phyloP scores from a whole-genome alignment of 177 flowering plant species.

The Telopea speciosissima region DNA sequence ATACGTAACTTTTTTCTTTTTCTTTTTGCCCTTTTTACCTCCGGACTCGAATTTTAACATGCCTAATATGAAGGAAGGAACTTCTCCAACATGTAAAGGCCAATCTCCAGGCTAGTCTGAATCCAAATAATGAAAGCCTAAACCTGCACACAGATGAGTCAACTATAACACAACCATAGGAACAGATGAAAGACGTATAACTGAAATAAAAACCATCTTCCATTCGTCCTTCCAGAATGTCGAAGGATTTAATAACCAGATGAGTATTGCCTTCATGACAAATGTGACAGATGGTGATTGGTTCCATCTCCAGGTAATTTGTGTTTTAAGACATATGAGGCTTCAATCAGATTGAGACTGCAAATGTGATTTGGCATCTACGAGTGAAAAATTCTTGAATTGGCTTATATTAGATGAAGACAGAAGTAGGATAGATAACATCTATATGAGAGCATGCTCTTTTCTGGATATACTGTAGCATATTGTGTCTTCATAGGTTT shows the following conservation, averaged over 20 bases:
- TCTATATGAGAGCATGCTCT: not conserved
- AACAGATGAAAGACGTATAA: not conserved
- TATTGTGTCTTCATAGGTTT: not conserved
- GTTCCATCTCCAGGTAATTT: not conserved
- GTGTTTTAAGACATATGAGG: not conserved
- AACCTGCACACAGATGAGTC: constrained; percentile 38
- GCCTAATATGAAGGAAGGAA: constrained; percentile 29
- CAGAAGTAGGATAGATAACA: not conserved
- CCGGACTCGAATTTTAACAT: constrained; percentile 26
- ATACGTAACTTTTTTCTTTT: not conserved
- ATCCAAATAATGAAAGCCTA: constrained; percentile 51
- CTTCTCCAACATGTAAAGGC: constrained; percentile 37
- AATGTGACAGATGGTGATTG: not conserved
- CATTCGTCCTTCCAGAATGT: not conserved
- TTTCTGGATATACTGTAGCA: not conserved
- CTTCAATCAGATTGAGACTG: not conserved
- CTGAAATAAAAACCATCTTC: not conserved
- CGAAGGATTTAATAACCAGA: not conserved
- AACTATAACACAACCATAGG: constrained; percentile 4
- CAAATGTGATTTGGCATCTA: not conserved
- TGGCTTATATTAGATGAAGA: not conserved
- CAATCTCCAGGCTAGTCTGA: constrained; percentile 46
- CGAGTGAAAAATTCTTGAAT: not conserved
- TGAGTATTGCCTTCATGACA: not conserved
- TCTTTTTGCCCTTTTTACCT: constrained; percentile 37